phyloP scores from a whole-genome alignment of 1,284 basidiomycete genomes.

The Papiliotrema flavescens region DNA sequence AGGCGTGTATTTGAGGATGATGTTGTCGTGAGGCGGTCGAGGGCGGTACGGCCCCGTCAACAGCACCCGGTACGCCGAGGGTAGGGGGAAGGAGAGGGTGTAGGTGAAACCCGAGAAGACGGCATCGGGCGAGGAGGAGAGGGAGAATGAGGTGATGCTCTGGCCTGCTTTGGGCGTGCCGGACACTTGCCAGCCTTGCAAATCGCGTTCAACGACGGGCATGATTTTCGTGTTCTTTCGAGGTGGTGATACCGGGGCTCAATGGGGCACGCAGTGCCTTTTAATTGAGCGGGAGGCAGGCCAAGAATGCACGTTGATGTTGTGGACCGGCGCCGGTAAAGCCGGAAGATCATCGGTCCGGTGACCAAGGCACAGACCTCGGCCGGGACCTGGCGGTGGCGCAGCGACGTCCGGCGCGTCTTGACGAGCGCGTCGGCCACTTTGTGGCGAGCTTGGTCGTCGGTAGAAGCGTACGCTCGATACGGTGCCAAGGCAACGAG shows the following conservation, averaged over 20 bases:
- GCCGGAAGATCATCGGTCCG: not conserved
- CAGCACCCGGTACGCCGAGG: conserved; percentile 39
- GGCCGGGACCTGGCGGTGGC: too few relatives aligned
- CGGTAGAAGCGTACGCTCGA: too few relatives aligned
- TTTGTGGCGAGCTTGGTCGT: too few relatives aligned
- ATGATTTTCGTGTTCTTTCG: conserved; percentile 1
- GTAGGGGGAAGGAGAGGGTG: conserved; percentile 39
- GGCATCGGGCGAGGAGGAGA: conserved; percentile 17
- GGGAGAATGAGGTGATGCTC: conserved; percentile 23
- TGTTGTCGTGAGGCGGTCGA: conserved; percentile 47
- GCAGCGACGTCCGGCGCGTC: too few relatives aligned
- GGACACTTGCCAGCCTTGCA: conserved; percentile 15
- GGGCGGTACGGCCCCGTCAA: conserved; percentile 44
- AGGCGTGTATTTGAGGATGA: conserved; percentile 30
- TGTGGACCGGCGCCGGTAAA: not conserved
- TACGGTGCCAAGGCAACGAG: too few relatives aligned
- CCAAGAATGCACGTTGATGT: not conserved
- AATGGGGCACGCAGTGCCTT: not conserved
- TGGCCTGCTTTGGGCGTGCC: conserved; percentile 7
- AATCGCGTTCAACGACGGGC: conserved; percentile 22
- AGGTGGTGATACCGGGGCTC: not conserved
- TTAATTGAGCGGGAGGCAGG: not conserved
- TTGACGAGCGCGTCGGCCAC: too few relatives aligned
- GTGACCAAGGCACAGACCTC: not conserved
- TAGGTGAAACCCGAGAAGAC: conserved; percentile 37